Evolutionary conservation across 352 stramenopile genomes (phyloP).

Genomic region (Phytopythium delawarense): DNA sequence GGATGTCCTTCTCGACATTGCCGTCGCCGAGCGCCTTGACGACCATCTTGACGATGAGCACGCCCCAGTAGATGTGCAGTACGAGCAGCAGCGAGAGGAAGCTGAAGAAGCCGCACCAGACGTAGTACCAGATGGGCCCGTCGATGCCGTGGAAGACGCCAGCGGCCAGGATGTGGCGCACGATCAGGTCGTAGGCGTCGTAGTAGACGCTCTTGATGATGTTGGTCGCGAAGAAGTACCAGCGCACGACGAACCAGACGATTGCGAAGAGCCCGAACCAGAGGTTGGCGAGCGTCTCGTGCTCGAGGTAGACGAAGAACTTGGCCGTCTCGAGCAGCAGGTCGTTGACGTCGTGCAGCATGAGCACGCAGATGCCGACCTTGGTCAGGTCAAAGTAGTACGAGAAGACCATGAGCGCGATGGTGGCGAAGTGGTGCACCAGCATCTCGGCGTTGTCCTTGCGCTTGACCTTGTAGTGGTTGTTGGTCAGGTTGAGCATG

Average conservation of each 20-base stretch:
- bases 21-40: slow-evolving; percentile 49
- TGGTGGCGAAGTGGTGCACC: slow-evolving; percentile 71
- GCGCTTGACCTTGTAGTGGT: slow-evolving; percentile 78
- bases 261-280: slow-evolving; percentile 67
- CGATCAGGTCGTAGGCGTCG: slow-evolving; percentile 43
- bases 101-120: slow-evolving; percentile 46
- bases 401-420: slow-evolving; percentile 75
- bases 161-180: slow-evolving; percentile 39
- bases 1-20: slow-evolving; percentile 81
- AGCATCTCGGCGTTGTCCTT: slow-evolving; percentile 84
- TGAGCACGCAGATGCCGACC: slow-evolving; percentile 70
- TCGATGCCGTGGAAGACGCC: slow-evolving; percentile 35
- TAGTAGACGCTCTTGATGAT: slow-evolving; percentile 62
- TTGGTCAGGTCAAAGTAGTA: slow-evolving; percentile 71
- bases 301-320: slow-evolving; percentile 74
- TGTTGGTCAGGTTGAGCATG: slow-evolving; percentile 80
- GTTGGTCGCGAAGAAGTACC: slow-evolving; percentile 70
- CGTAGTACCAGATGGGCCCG: slow-evolving; percentile 48
- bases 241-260: slow-evolving; percentile 70
- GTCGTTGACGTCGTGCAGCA: slow-evolving; percentile 83
- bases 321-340: slow-evolving; percentile 76
- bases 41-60: slow-evolving; percentile 78
- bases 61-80: slow-evolving; percentile 74
- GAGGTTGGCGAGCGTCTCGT: slow-evolving; percentile 61
- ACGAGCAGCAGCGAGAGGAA: slow-evolving; percentile 59